Evolutionary conservation across 768 basidiomycete genomes (phyloP), one percentile per base, ranked within the genome.

Genomic region (Russula abietina): DNA sequence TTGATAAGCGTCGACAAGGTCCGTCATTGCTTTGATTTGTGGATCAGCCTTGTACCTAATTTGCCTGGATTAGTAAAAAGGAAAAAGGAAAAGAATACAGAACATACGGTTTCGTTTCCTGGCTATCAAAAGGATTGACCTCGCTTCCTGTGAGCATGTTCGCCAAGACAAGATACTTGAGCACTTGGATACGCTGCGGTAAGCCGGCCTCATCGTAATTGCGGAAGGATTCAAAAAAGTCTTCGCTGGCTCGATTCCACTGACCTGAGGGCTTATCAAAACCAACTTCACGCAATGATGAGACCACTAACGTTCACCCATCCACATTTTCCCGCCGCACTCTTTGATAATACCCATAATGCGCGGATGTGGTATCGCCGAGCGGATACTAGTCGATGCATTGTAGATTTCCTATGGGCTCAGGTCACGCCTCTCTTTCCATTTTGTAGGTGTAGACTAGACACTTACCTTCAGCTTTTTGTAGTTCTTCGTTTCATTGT

Each of bases 291-390:
- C 26, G 50, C 19, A 19, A 55, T 16, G 49, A 48, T 43, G 32
- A 17, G 22, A 55, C 17, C 52, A 19, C 86, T 70, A 74, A 89
- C 96, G 90, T 80, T 98, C 97, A 62, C 92, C 93, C 97, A 99
- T 98, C 95, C 97, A 98, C 97, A 99, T 99, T 77, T 99, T 99
- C 2, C 97, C 97, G 17, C 97, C 97, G 68, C 96, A 98, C 74
- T 99, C 97, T 71, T 95, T 92, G 76, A 99, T 98, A 56, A 98
- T 93, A 48, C 96, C 97, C 89, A 98, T 95, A 70, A 98, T 98
- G 33, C 93, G 84, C 11, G 97, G 97, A 76, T 98, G 97, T 17
- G 97, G 94, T 65, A 99, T 98, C 11, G 97, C 97, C 9, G 93
- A 94, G 26, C 92, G 89, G 56, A 99, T 91, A 49, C 86, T 84